Evolutionary conservation across 2,329 filamentous ascomycete species (phyloP).

Genomic region (Sclerotinia glacialis): DNA sequence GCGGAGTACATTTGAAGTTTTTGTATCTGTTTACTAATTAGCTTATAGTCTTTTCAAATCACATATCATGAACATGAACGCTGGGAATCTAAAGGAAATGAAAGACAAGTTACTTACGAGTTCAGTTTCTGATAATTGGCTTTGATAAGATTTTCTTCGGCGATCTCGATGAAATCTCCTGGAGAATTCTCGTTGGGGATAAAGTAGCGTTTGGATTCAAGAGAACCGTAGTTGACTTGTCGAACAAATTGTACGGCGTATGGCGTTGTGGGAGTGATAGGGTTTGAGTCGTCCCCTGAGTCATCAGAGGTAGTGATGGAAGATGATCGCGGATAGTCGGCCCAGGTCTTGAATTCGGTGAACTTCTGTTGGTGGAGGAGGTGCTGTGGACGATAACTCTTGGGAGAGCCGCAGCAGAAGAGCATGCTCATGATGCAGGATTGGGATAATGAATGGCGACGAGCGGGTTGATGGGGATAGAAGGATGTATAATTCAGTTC

Average conservation of each 20-base stretch:
- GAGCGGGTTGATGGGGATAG: not conserved
- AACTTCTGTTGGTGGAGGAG: conserved; percentile 9
- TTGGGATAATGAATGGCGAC: not conserved
- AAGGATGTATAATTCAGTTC: not conserved
- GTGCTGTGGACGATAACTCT: not conserved
- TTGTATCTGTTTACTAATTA: conserved; percentile 42
- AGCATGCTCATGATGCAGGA: not conserved
- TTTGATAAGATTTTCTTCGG: conserved; percentile 42
- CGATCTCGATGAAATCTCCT: conserved; percentile 39
- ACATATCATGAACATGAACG: not conserved
- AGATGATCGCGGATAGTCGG: not conserved
- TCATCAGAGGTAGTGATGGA: not conserved
- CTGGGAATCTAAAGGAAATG: not conserved
- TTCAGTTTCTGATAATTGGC: conserved; percentile 48
- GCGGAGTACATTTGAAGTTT: conserved; percentile 46
- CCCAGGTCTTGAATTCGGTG: not conserved
- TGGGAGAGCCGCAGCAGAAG: conserved; percentile 1
- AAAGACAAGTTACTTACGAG: conserved; percentile 38
- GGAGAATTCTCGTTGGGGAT: conserved; percentile 25
- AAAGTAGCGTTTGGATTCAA: conserved; percentile 47
- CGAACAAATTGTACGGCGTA: conserved; percentile 45
- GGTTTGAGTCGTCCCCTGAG: not conserved
- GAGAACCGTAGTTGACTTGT: conserved; percentile 47
- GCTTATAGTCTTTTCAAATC: not conserved
- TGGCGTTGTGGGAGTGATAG: not conserved